Evolutionary conservation across 257 asterid species (phyloP), one percentile per base, ranked within the genome.

Genomic region (Marsdenia floribunda): DNA sequence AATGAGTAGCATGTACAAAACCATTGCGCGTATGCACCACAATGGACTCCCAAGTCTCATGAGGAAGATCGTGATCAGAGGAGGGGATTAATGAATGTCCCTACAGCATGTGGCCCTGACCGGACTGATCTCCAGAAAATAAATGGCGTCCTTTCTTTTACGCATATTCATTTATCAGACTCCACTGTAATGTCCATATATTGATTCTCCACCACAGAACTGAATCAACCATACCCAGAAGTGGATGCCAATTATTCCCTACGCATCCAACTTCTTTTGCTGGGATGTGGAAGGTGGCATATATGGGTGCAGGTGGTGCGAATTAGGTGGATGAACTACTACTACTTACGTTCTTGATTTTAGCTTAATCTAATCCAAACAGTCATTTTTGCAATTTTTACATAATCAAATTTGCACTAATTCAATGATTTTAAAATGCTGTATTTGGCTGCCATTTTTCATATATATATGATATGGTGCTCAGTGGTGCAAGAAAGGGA

Each of bases 11-110:
- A 64, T 16, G 61, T 12, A 64, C 15, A 33, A 9, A 0, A 33
- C 7, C 49, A 18, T 19, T 54, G 66, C 75, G 64, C 75, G 65
- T 71, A 3, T 21, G 29, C 65, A 37, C 52, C 52, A 71, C 47
- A 40, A 33, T 54, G 75, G 52, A 71, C 33, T 52, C 4, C 53
- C 4, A 16, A 71, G 11, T 29, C 18, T 40, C 4, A 29, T 53
- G 50, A 35, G 22, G 49, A n/a, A 19, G 58, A 37, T 33, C 63
- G 47, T 42, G 47, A 53, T 71, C 33, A 53, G 24, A 54, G 5
- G 67, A 52, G 18, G 2, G 18, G 46, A 40, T 40, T 40, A 2
- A 3, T 54, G 52, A 2, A 3, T 54, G 52, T 37, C 53, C 75
- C 75, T 57, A 72, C 40, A 21, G 67, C 75, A 55, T 55, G 68